Conservation (phyloP, 2,329 filamentous ascomycete genomes). For the Dactylonectria estremocensis region DNA sequence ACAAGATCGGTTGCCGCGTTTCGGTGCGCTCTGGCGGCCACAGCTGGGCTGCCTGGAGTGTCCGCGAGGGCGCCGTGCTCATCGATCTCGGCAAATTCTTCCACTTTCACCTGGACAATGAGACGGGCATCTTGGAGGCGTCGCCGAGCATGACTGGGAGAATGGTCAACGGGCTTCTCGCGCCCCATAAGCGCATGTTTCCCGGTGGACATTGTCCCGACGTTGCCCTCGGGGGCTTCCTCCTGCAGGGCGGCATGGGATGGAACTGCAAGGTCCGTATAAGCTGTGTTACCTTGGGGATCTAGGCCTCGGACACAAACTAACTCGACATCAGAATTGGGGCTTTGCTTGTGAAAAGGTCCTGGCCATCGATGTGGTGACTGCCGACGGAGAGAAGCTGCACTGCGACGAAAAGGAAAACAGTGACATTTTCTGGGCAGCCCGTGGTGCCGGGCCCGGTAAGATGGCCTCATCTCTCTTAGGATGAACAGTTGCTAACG, state of each 20-base stretch:
- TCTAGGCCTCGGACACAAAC: neutral
- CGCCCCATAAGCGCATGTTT: slow-evolving; percentile 61
- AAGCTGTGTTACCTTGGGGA: neutral
- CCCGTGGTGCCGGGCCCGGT: slow-evolving; percentile 62
- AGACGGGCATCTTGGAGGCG: slow-evolving; percentile 56
- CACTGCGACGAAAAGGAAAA: slow-evolving; percentile 57
- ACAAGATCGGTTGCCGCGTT: slow-evolving; percentile 49
- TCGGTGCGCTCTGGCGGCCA: slow-evolving; percentile 66
- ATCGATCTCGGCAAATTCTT: slow-evolving; percentile 54
- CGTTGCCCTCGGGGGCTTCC: slow-evolving; percentile 70
- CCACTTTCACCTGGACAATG: slow-evolving; percentile 57
- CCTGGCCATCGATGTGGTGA: slow-evolving; percentile 63
- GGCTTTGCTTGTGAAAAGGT: slow-evolving; percentile 68
- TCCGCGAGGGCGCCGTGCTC: slow-evolving; percentile 62
- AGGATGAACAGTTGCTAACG: neutral
- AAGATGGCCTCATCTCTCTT: neutral
- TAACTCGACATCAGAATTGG: slow-evolving; percentile 60
- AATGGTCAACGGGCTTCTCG: slow-evolving; percentile 59
- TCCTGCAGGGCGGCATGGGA: slow-evolving; percentile 71
- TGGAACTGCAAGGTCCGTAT: slow-evolving; percentile 67
- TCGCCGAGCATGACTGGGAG: slow-evolving; percentile 65
- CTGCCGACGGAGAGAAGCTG: slow-evolving; percentile 58
- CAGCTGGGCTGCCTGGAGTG: slow-evolving; percentile 65
- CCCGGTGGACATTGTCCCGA: slow-evolving; percentile 70
- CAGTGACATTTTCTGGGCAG: slow-evolving; percentile 64